Percentiles rank a stretch among this genome's conserved stretches.
phyloP scores from a whole-genome alignment of 2,329 filamentous ascomycete genomes.

The Pleomassaria siparia region DNA sequence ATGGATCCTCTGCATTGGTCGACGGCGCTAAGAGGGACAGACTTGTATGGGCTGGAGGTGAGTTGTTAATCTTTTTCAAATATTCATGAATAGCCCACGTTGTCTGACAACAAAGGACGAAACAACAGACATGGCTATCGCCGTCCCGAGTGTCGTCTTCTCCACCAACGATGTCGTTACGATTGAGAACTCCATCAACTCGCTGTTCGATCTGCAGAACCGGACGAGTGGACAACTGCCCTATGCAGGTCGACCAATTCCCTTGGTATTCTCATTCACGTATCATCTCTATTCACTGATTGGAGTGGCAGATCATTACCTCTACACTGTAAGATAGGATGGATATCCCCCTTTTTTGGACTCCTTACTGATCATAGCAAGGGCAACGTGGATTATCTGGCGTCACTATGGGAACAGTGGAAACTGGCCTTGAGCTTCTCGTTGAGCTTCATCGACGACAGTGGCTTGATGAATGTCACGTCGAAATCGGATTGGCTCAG shows the following conservation, averaged over 20 bases:
- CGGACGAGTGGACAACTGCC: constrained; percentile 49
- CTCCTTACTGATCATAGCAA: constrained; percentile 15
- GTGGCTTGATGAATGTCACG: constrained; percentile 51
- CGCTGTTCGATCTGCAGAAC: constrained; percentile 51
- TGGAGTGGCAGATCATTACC: constrained; percentile 49
- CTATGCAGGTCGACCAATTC: constrained; percentile 53
- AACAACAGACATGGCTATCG: constrained; percentile 60
- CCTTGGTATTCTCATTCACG: constrained; percentile 49
- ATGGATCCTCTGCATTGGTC: constrained; percentile 41
- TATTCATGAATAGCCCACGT: neutral
- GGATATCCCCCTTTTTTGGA: neutral
- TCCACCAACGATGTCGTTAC: constrained; percentile 57
- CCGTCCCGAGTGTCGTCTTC: constrained; percentile 56
- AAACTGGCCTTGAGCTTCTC: constrained; percentile 49
- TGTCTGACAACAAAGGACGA: neutral
- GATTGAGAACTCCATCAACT: constrained; percentile 53
- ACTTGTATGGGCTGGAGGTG: constrained; percentile 59
- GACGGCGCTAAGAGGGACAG: constrained; percentile 64
- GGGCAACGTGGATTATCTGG: constrained; percentile 44
- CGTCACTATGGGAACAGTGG: constrained; percentile 47
- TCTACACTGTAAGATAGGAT: constrained; percentile 42
- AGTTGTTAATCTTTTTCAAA: neutral
- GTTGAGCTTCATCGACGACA: constrained; percentile 45
- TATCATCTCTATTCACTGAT: constrained; percentile 58
- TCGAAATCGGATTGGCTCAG: constrained; percentile 50